phyloP scores from a whole-genome alignment of 208 protist species.

The Balamuthia mandrillaris region DNA sequence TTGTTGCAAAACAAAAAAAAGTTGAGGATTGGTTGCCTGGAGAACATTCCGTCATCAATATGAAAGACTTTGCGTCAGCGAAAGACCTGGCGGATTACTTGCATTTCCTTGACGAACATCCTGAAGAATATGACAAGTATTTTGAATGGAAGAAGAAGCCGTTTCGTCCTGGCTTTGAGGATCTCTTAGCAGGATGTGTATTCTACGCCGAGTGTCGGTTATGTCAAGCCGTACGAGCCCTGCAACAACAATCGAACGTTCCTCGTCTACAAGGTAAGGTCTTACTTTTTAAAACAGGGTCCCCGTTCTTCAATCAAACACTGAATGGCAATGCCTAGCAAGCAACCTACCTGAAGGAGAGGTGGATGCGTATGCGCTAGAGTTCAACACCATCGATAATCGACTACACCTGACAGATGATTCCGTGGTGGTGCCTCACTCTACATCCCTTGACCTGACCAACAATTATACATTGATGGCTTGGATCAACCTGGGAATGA shows the following conservation, averaged over 20 bases:
- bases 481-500: constrained; percentile 34
- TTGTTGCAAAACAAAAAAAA: neutral
- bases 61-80: constrained; percentile 47
- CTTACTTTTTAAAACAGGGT: no score
- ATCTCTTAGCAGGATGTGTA: neutral
- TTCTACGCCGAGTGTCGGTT: constrained; percentile 30
- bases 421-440: neutral
- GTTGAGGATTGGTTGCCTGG: constrained; percentile 51
- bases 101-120: neutral
- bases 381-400: constrained; percentile 17
- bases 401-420: neutral
- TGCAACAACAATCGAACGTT: no score
- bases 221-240: neutral
- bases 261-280: no score
- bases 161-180: neutral
- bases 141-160: constrained; percentile 27
- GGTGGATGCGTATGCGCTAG: neutral
- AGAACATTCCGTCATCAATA: constrained; percentile 50
- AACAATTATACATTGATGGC: constrained; percentile 34
- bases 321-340: no score
- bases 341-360: neutral
- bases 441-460: neutral
- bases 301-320: no score
- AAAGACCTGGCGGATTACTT: constrained; percentile 52
- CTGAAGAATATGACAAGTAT: neutral